Base-by-base conservation (phyloP, 371 early-diverging fungal species). In the Lichtheimia ramosa region DNA sequence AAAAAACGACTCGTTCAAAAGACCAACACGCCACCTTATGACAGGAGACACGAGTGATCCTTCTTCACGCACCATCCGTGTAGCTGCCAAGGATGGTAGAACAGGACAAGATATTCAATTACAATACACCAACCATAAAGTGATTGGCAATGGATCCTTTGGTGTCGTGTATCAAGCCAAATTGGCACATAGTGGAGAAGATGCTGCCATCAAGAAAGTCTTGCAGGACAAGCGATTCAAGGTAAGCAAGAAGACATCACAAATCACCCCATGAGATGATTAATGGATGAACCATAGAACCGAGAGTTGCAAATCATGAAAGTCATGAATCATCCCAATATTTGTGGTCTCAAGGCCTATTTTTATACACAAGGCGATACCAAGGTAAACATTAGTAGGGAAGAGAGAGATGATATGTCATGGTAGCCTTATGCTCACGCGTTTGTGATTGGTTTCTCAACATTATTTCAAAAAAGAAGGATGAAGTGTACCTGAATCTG, bases 301-400 rank as follows among this genome's bases (percentile, higher is more conserved):
- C 95, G 97, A 53, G 97, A 97, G 73, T 83, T 97, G 34, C 93
- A 96, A 61, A 96, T 97, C 62, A 96, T 97, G 96, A 84, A 89
- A 61, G 83, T 89, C 54, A 91, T 96, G 34, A 77, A 80, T 28
- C 97, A 97, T 71, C 91, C 90, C 61, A 96, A 96, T 75, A 86
- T 96, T 50, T 93, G 94, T 21, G 88, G 81, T 7, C 73, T 96
- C 40, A 87, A 88, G 63, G 90, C 91, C 58, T 96, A 89, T 73
- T 96, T 96, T 70, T 95, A 96, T 73, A 87, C 90, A 18, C 86
- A 84, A 68, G 91, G 92, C 53, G 92, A 92, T 57, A 54, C 58
- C 48, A 90, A 91, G 75, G 85, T 83, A 82, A 34, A 54, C 27
- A 58, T 55, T 13, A 20, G n/a, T 23, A 8, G 39, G 49, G 14